phyloP scores from a whole-genome alignment of 192 early-diverging fungal genomes.

The Funneliformis mosseae region DNA sequence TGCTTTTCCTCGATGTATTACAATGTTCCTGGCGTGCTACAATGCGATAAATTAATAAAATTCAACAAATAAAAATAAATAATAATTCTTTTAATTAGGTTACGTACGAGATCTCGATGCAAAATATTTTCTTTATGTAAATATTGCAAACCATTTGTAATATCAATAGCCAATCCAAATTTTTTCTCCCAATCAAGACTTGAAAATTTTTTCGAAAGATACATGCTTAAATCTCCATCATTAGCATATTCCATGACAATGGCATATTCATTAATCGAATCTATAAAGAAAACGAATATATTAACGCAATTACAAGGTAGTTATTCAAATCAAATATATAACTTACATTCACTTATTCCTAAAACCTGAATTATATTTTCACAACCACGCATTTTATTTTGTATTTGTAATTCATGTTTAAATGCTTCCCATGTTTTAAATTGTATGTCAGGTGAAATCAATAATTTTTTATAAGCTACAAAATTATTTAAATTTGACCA shows the following conservation, averaged over 20 bases:
- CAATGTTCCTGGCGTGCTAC: not conserved
- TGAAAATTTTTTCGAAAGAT: not conserved
- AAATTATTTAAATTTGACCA: not conserved
- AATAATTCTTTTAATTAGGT: not conserved
- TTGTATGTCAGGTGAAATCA: not conserved
- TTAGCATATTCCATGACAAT: conserved; percentile 12
- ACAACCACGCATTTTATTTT: not conserved
- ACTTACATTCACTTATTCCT: not conserved
- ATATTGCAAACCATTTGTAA: not conserved
- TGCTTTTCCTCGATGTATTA: not conserved
- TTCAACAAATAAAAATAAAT: not conserved
- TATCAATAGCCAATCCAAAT: not conserved
- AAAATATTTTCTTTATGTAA: conserved; percentile 5
- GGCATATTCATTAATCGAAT: not conserved
- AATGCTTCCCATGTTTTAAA: not conserved
- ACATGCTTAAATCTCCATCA: not conserved
- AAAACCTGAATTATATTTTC: conserved; percentile 1
- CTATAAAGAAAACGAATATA: not conserved
- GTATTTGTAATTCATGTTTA: not conserved
- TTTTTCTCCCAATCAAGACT: not conserved
- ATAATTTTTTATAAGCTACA: not conserved
- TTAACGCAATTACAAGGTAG: not conserved
- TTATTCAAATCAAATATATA: not conserved
- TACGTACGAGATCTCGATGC: conserved; percentile 8
- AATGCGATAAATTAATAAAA: not conserved